Base-by-base conservation (phyloP, 495 filamentous ascomycete species). In the Aspergillus nanangensis region DNA sequence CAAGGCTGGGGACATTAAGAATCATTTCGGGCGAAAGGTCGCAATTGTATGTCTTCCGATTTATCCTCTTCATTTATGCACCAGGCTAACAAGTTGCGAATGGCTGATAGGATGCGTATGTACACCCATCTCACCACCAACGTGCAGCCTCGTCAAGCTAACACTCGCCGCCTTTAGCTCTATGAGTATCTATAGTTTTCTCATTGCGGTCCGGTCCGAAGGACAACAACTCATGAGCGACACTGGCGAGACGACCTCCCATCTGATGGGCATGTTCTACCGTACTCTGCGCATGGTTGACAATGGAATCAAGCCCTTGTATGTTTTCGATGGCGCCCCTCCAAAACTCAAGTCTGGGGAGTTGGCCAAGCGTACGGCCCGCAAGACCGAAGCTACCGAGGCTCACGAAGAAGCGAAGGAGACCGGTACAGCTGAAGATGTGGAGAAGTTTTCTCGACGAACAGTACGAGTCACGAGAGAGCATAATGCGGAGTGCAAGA, bases 241-340 rank as follows among this genome's bases (percentile, higher is more conserved):
- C 52, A 82, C 79, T 32, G 93, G 93, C 53, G 90, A 96, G 52
- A 98, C 93, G 1, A 98, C 93, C 0, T 97, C 93, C 7, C 93
- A 98, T 65, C 71, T 98, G 15, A 95, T 97, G 92, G 93, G 93
- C 53, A 90, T 98, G 84, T 98, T 98, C 71, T 98, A 98, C 75
- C 93, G 93, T 50, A 98, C 93, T 1, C 78, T 98, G 2, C 88
- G 93, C 56, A 96, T 98, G 65, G 87, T 97, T 62, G 93, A 98
- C 67, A 96, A 96, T 56, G 93, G 93, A 42, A 96, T 98, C 69
- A 98, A 97, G 60, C 93, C 93, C 0, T 78, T 98, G 56, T 98
- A 93, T 68, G 93, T 98, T 36, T 98, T 98, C 63, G 93, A 98
- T 59, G 93, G 93, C 32, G 88, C 90, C 20, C 93, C 93, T 3